phyloP scores from a whole-genome alignment of 208 protist genomes.

The Angomonas deanei region DNA sequence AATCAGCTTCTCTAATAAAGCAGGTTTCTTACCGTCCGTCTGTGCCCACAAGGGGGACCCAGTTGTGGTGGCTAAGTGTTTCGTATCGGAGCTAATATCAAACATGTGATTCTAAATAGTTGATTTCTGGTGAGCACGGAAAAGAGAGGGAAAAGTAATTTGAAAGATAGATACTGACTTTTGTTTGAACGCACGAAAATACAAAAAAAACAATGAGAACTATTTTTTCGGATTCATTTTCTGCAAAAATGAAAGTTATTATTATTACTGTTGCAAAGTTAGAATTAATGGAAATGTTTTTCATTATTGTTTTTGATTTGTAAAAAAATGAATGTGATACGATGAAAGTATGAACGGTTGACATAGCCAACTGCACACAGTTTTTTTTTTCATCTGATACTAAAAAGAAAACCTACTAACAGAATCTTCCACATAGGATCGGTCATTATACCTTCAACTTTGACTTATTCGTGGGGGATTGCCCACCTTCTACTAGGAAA shows the following conservation, averaged over 20 bases:
- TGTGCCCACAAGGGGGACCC: too few relatives aligned
- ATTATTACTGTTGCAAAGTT: background rate
- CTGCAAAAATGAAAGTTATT: background rate
- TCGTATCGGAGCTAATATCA: too few relatives aligned
- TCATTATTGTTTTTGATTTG: too few relatives aligned
- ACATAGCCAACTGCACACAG: background rate
- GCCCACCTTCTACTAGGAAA: slow-evolving; percentile 61
- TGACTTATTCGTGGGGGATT: slow-evolving; percentile 32
- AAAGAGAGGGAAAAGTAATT: too few relatives aligned
- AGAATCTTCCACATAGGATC: background rate
- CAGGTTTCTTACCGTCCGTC: too few relatives aligned
- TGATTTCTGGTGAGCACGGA: too few relatives aligned
- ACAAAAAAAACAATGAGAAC: background rate
- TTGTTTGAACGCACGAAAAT: too few relatives aligned
- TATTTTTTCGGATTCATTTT: background rate
- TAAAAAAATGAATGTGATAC: background rate
- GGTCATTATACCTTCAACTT: slow-evolving; percentile 2
- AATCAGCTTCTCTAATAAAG: slow-evolving; percentile 13
- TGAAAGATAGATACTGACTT: too few relatives aligned
- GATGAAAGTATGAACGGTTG: background rate
- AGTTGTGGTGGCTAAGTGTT: too few relatives aligned
- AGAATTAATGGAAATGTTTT: background rate
- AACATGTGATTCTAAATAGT: too few relatives aligned
- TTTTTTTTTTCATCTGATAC: slow-evolving; percentile 6
- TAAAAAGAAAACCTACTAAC: background rate